These are phyloP conservation scores for Striga hermonthica DNA, from an alignment of 305 asterid genomes.

Conservation along the genomic window DNA sequence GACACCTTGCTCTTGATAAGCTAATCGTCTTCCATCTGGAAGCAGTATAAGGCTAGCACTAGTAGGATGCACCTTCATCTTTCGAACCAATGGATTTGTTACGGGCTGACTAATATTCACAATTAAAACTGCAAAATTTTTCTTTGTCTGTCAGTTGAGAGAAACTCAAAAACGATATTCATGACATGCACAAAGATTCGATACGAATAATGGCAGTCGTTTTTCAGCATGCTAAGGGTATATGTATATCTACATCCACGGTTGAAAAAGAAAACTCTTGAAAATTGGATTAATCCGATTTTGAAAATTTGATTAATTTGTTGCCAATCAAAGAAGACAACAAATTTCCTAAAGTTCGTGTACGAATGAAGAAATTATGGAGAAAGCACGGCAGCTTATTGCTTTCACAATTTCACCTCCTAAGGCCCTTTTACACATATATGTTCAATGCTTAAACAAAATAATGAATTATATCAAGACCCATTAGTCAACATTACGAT, in stretches of 20 bases:
- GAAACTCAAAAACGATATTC: not conserved
- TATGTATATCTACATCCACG: too few relatives aligned
- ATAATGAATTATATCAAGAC: constrained; percentile 4
- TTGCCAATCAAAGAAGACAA: too few relatives aligned
- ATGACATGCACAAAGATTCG: constrained; percentile 22
- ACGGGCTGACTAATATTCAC: constrained; percentile 51
- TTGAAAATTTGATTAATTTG: too few relatives aligned
- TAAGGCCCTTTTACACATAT: too few relatives aligned
- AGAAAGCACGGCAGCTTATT: too few relatives aligned
- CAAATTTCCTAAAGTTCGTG: too few relatives aligned
- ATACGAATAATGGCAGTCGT: too few relatives aligned
- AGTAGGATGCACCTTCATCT: constrained; percentile 67
- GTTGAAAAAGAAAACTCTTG: too few relatives aligned
- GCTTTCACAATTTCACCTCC: too few relatives aligned
- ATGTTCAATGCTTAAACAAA: not conserved
- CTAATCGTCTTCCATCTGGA: constrained; percentile 86
- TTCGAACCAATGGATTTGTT: constrained; percentile 53
- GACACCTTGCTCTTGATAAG: constrained; percentile 83
- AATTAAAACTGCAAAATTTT: constrained; percentile 62
- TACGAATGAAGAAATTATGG: too few relatives aligned
- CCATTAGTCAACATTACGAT: not conserved
- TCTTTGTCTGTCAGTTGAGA: constrained; percentile 3
- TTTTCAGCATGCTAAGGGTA: too few relatives aligned
- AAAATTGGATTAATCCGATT: too few relatives aligned
- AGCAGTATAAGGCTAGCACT: constrained; percentile 73